phyloP scores from a whole-genome alignment of 1,284 basidiomycete genomes.

The Sphagnurus paluster region DNA sequence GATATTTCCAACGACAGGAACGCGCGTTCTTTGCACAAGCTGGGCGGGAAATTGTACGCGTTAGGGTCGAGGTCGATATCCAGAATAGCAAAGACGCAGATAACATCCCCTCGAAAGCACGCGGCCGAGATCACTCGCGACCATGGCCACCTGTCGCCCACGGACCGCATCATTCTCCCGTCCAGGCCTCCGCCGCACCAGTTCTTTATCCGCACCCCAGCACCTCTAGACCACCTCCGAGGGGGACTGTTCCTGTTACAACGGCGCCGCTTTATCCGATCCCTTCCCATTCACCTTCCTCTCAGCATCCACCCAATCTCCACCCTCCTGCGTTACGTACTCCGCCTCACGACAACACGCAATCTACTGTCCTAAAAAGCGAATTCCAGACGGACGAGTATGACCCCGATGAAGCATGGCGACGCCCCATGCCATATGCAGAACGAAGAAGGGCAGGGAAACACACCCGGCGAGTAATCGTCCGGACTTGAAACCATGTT shows the following conservation, averaged over 20 bases:
- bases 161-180: slow-evolving; percentile 30
- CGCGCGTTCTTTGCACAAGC: slow-evolving; percentile 75
- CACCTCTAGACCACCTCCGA: slow-evolving; percentile 28
- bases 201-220: slow-evolving; percentile 32
- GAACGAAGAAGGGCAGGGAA: slow-evolving; percentile 72
- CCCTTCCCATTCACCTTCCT: slow-evolving; percentile 31
- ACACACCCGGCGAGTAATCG: slow-evolving; percentile 66
- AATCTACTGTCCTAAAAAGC: slow-evolving; percentile 32
- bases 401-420: slow-evolving; percentile 64
- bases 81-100: slow-evolving; percentile 24
- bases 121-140: slow-evolving; percentile 20
- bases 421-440: slow-evolving; percentile 62
- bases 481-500: slow-evolving; percentile 40
- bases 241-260: slow-evolving; percentile 32
- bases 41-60: slow-evolving; percentile 71
- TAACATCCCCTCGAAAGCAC: slow-evolving; percentile 21
- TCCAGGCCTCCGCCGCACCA: slow-evolving; percentile 26
- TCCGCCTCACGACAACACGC: slow-evolving; percentile 42
- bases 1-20: slow-evolving; percentile 70
- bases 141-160: slow-evolving; percentile 23
- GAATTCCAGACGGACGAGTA: slow-evolving; percentile 47
- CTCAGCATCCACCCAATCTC: slow-evolving; percentile 42
- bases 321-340: slow-evolving; percentile 42
- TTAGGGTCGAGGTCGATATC: slow-evolving; percentile 63
- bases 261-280: slow-evolving; percentile 32